Evolutionary conservation across 2,329 filamentous ascomycete species (phyloP).

Genomic region (Aspergillus quadricinctus): DNA sequence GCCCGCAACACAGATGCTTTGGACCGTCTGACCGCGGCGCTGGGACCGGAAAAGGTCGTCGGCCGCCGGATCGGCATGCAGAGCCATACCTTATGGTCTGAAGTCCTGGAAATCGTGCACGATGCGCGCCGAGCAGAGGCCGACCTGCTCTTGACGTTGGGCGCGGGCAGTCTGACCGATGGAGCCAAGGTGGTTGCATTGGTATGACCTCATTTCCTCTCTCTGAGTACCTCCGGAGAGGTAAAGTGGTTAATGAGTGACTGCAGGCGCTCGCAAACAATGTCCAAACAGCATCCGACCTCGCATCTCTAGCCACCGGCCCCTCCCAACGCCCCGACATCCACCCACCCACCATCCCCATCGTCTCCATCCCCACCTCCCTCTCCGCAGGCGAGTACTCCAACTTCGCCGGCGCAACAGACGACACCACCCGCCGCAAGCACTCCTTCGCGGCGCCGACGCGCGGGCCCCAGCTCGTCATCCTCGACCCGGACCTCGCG

Average conservation of each 20-base stretch:
- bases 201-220: slow-evolving; percentile 21
- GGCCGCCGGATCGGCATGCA: slow-evolving; percentile 50
- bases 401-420: slow-evolving; percentile 36
- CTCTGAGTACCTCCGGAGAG: neutral
- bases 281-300: slow-evolving; percentile 33
- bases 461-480: slow-evolving; percentile 48
- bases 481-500: slow-evolving; percentile 53
- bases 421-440: slow-evolving; percentile 34
- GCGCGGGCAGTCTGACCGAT: slow-evolving; percentile 54
- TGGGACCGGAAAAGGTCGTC: slow-evolving; percentile 38
- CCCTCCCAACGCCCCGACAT: slow-evolving; percentile 22
- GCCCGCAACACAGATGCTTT: slow-evolving; percentile 45
- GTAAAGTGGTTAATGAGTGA: neutral
- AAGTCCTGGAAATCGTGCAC: slow-evolving; percentile 46
- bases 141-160: slow-evolving; percentile 53
- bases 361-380: slow-evolving; percentile 41
- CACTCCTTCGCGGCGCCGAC: slow-evolving; percentile 34
- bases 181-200: slow-evolving; percentile 51
- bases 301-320: slow-evolving; percentile 34
- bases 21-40: slow-evolving; percentile 35
- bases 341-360: slow-evolving; percentile 24
- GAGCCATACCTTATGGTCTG: slow-evolving; percentile 52
- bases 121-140: slow-evolving; percentile 37
- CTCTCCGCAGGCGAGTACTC: slow-evolving; percentile 43
- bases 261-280: slow-evolving; percentile 47